phyloP scores from a whole-genome alignment of 108 stramenopile species.

The Skeletonema menzelii region DNA sequence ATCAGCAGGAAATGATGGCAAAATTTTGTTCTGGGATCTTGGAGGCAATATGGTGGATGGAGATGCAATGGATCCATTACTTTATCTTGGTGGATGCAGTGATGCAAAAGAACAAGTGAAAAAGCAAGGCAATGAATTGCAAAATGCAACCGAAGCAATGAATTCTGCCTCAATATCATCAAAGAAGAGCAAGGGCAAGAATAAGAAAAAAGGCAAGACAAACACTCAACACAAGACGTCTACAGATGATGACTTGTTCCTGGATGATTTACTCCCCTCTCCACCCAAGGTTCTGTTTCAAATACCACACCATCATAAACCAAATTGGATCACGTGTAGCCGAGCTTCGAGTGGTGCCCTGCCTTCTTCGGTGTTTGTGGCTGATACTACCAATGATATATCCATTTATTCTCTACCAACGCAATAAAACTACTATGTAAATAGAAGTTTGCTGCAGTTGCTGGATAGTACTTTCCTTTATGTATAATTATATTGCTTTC shows the following conservation, averaged over 20 bases:
- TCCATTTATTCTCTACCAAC: slow-evolving; percentile 62
- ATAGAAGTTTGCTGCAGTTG: background rate
- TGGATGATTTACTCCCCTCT: slow-evolving; percentile 12
- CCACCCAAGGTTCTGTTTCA: slow-evolving; percentile 41
- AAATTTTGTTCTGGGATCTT: slow-evolving; percentile 76
- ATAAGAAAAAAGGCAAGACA: background rate
- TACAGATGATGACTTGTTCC: background rate
- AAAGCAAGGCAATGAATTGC: background rate
- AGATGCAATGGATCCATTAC: slow-evolving; percentile 34
- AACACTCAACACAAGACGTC: background rate
- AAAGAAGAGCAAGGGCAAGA: slow-evolving; percentile 7
- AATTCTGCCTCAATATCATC: background rate
- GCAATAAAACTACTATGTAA: background rate
- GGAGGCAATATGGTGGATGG: slow-evolving; percentile 44
- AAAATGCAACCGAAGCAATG: background rate
- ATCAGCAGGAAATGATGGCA: slow-evolving; percentile 71
- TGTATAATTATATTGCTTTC: background rate
- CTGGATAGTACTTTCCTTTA: background rate
- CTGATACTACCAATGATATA: slow-evolving; percentile 77
- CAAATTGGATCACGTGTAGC: slow-evolving; percentile 60
- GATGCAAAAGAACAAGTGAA: background rate
- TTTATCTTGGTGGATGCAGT: slow-evolving; percentile 17
- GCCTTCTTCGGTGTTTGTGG: slow-evolving; percentile 64
- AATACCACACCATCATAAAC: slow-evolving; percentile 55
- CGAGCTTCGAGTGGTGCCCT: slow-evolving; percentile 10